These are phyloP conservation scores for Talaromyces sp. DNA, from an alignment of 2,329 filamentous ascomycete genomes.

Conservation along the genomic window DNA sequence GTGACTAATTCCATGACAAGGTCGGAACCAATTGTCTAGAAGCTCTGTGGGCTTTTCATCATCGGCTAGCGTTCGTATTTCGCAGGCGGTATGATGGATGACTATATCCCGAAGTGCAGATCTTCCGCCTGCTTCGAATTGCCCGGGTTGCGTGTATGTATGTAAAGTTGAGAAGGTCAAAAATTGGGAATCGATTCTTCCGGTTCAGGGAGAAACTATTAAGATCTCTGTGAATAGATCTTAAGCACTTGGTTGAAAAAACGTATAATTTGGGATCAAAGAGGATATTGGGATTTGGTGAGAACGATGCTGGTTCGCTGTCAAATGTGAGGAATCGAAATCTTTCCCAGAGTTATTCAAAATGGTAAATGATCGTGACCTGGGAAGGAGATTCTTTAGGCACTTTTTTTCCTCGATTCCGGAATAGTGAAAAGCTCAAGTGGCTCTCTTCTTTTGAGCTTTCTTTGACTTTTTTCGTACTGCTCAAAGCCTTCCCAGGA, in stretches of 20 bases:
- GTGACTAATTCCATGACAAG: constrained; percentile 4
- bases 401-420: no score
- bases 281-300: constrained; percentile 4
- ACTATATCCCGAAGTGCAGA: constrained; percentile 12
- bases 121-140: constrained; percentile 3
- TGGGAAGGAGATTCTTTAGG: no score
- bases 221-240: neutral
- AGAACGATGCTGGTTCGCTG: neutral
- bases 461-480: no score
- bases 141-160: neutral
- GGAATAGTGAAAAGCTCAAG: no score
- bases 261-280: constrained; percentile 12
- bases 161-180: no score
- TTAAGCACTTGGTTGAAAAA: constrained; percentile 11
- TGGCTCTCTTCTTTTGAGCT: no score
- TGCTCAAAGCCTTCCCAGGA: no score
- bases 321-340: constrained; percentile 11
- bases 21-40: constrained; percentile 12
- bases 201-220: neutral
- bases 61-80: neutral
- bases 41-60: constrained; percentile 7
- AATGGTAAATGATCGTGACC: neutral
- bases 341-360: neutral
- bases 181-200: no score
- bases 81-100: constrained; percentile 13